A percentile compares a stretch with the other conserved stretches of the same genome.
phyloP scores from a whole-genome alignment of 2,329 filamentous ascomycete species.

The Xylariales sp. region DNA sequence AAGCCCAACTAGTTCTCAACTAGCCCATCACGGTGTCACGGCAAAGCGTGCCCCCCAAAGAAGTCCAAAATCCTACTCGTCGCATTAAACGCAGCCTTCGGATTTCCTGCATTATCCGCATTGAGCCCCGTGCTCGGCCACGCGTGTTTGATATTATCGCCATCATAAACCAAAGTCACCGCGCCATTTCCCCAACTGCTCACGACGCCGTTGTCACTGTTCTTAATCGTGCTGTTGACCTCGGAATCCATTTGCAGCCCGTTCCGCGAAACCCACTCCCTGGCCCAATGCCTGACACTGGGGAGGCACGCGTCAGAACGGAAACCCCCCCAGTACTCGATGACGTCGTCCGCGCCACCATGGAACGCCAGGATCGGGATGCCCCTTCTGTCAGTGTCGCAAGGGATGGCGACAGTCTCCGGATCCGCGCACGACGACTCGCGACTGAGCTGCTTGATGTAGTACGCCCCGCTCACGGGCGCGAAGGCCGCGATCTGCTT shows the following conservation, averaged over 20 bases:
- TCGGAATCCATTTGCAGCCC: constrained; percentile 8
- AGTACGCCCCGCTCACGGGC: constrained; percentile 13
- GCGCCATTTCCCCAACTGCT: constrained; percentile 3
- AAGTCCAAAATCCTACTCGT: constrained; percentile 8
- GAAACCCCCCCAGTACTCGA: constrained; percentile 36
- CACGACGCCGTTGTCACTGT: constrained; percentile 3
- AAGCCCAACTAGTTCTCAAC: no score
- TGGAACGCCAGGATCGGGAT: constrained; percentile 44
- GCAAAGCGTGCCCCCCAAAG: constrained; percentile 4
- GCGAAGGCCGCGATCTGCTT: constrained; percentile 12
- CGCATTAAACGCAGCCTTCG: constrained; percentile 7
- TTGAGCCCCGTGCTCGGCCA: constrained; percentile 10
- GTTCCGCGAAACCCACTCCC: constrained; percentile 30
- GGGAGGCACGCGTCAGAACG: constrained; percentile 35
- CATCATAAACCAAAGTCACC: constrained; percentile 11
- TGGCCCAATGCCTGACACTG: constrained; percentile 31
- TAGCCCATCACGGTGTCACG: no score
- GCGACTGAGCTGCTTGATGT: constrained; percentile 3
- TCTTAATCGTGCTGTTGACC: constrained; percentile 5
- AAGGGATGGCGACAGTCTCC: constrained; percentile 26
- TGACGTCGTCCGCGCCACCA: constrained; percentile 37
- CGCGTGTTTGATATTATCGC: constrained; percentile 10
- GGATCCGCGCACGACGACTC: constrained; percentile 22
- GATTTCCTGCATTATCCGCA: constrained; percentile 6
- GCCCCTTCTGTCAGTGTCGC: constrained; percentile 24